Evolutionary conservation across 768 basidiomycete genomes (phyloP), one percentile per base, ranked within the genome.

Genomic region (Strobilomyces confusus): DNA sequence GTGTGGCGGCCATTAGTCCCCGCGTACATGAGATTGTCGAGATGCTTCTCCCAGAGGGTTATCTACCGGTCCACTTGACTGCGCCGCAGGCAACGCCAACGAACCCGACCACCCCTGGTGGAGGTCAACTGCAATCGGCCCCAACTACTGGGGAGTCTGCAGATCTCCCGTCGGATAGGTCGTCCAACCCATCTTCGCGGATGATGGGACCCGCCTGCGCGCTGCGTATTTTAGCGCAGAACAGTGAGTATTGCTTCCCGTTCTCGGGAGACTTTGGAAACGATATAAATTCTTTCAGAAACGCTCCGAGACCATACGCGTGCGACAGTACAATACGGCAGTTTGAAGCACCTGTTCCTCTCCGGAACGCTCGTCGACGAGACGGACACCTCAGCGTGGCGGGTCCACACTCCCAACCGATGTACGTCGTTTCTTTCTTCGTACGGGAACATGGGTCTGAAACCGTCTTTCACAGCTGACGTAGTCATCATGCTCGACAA

Each of bases 191-290:
- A 36, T 43, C 59, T 42, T 64, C 65, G 5, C 50, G 49, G 56
- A 59, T 66, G 63, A 12, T 66, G 52, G 64, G 64, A 30, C 62
- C 65, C 5, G 56, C 64, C 19, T 66, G 58, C 26, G 65, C 65
- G 12, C 29, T 66, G 36, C 58, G 60, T 7, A 58, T 52, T 9
- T 47, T 66, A 19, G 60, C 60, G 7, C 60, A 54, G 32, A 51
- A 55, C 12, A 11, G 64, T 17, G 30, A 52, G 56, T 55, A 8
- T 49, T 47, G 20, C 15, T 13, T 20, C 15, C 19, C 25, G 19
- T 19, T 43, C 44, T 34, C 0, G 0, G n/a, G 5, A 4, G 11
- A 20, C 9, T 8, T 22, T 12, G 12, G 4, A 37, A 19, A 29
- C 56, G 36, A 63, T 22, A 0, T 14, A 3, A 9, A 11, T 15